These are phyloP conservation scores for Sungouiella thailandica DNA, from an alignment of 805 yeast species.

Conservation along the genomic window DNA sequence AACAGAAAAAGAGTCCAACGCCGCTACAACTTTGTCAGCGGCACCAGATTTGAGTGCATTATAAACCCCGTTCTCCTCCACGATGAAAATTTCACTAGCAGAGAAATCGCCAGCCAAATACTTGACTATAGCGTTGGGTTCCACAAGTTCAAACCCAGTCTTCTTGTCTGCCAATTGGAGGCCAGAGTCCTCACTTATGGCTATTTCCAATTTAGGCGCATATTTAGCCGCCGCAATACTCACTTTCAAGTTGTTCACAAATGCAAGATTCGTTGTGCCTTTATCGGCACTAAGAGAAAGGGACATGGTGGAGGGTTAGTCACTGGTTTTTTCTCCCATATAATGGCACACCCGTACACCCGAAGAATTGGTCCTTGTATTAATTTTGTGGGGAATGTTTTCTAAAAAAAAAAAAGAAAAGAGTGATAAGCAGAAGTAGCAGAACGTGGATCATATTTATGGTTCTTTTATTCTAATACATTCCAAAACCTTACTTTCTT, in stretches of 20 bases:
- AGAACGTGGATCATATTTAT: too few species aligned
- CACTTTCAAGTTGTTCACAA: slow-evolving; percentile 22
- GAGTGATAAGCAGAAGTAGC: too few species aligned
- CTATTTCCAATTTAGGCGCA: slow-evolving; percentile 12
- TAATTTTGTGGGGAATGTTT: too few species aligned
- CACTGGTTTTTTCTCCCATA: background rate
- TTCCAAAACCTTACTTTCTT: too few species aligned
- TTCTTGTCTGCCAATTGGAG: slow-evolving; percentile 31
- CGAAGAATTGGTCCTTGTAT: too few species aligned
- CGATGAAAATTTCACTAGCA: slow-evolving; percentile 25
- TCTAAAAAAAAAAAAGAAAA: too few species aligned
- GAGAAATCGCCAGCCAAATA: slow-evolving; percentile 51
- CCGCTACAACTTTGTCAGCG: slow-evolving; percentile 17
- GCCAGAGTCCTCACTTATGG: slow-evolving; percentile 19
- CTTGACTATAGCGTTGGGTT: slow-evolving; percentile 67
- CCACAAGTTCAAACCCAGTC: slow-evolving; percentile 45
- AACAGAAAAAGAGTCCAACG: slow-evolving; percentile 8
- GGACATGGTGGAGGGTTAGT: background rate
- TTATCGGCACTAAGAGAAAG: slow-evolving; percentile 11
- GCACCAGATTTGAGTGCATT: slow-evolving; percentile 33
- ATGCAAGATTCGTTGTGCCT: slow-evolving; percentile 15
- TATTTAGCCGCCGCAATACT: slow-evolving; percentile 18
- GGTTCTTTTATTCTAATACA: too few species aligned
- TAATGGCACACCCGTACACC: slow-evolving; percentile 9
- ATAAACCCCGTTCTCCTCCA: slow-evolving; percentile 44